Evolutionary conservation across 2,329 filamentous ascomycete species (phyloP), one percentile per base, ranked within the genome.

Genomic region (Exophiala sideris): DNA sequence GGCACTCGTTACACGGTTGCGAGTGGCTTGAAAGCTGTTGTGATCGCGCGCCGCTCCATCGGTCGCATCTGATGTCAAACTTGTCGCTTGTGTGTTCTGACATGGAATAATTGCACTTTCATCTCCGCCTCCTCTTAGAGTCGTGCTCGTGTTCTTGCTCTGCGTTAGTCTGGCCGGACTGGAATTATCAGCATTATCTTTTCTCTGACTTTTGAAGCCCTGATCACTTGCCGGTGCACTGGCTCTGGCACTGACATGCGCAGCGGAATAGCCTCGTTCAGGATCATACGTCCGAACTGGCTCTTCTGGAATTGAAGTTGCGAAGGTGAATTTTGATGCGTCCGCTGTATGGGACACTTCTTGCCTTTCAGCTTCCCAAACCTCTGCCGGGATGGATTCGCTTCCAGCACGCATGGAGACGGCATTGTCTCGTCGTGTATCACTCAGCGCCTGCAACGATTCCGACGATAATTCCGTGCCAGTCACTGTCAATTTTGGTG

Each of bases 401-500:
- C 44, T 56, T n/a, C 61, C 61, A n/a, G 59, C 59, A 35, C 59
- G 57, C 61, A 63, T 63, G 3, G 61, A 63, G 10, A 58, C 54
- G 5, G 40, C 54, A 24, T 56, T 32, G 44, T 63, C 61, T 39
- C 59, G 52, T 16, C 51, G 46, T 16, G 34, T 52, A 42, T 63
- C 59, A n/a, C 50, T 40, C 8, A 60, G 50, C 12, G 54, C 46
- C 35, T 52, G 48, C 16, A 50, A 5, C 11, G 51, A 54, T 36
- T 50, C 51, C 12, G 52, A 40, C 1, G 46, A 50, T 11, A 48
- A 7, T 18, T 59, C 53, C 11, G 35, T 29, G 10, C 32, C 21
- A 16, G 52, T 18, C n/a, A 34, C 8, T 10, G 39, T 29, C 45
- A 50, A 24, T 33, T 36, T 48, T 8, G 57, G 57, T 9, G 54